These are phyloP conservation scores for Podaxis mareebaensis DNA, from an alignment of 768 basidiomycete species.

Conservation along the genomic window DNA sequence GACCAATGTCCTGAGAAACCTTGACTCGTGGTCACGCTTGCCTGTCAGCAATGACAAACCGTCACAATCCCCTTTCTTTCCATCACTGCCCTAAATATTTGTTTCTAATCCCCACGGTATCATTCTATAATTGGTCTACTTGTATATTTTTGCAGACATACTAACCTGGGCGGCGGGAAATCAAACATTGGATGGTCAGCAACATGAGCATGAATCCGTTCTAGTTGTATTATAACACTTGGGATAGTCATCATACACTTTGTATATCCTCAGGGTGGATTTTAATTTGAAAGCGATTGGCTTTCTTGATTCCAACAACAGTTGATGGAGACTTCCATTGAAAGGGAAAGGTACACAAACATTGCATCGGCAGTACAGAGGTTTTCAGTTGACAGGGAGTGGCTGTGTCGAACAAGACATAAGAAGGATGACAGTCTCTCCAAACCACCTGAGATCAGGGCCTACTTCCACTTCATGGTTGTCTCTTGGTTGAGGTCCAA, in stretches of 20 bases:
- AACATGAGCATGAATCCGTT: not conserved
- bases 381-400: not conserved
- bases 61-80: not conserved
- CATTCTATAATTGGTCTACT: conserved; percentile 12
- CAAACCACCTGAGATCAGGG: not conserved
- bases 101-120: not conserved
- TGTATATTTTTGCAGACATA: not conserved
- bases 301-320: not conserved
- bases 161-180: not conserved
- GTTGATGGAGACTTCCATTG: not conserved
- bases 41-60: not conserved
- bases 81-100: not conserved
- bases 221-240: not conserved
- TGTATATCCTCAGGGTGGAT: not conserved
- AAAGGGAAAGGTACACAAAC: not conserved
- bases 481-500: conserved; percentile 42
- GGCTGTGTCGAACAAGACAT: not conserved
- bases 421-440: not conserved
- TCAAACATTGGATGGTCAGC: not conserved
- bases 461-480: not conserved
- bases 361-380: not conserved
- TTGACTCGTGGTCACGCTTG: not conserved
- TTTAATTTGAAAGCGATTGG: not conserved
- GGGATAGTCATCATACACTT: not conserved
- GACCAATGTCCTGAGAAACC: not conserved